Percentiles rank a stretch among this genome's conserved stretches.
phyloP scores from a whole-genome alignment of 768 basidiomycete species.

The Auriscalpium orientale region DNA sequence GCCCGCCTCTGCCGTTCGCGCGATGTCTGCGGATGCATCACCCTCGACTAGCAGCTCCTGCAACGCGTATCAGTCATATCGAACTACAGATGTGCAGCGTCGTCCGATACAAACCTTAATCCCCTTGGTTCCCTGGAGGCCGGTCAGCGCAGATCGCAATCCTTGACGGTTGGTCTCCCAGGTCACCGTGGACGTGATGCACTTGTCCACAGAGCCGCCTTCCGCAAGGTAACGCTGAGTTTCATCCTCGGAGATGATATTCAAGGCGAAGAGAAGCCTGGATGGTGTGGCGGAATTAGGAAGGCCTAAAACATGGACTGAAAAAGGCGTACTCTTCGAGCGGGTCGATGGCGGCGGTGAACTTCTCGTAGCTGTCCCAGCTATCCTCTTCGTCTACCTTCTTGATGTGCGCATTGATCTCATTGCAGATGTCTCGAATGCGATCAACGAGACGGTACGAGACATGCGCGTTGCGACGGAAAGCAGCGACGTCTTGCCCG shows the following conservation, averaged over 20 bases:
- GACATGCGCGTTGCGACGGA: slow-evolving; percentile 15
- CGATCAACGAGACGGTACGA: slow-evolving; percentile 14
- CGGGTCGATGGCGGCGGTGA: slow-evolving; percentile 14
- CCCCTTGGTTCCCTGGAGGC: not conserved
- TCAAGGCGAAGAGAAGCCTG: slow-evolving; percentile 5
- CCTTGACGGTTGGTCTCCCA: slow-evolving; percentile 6
- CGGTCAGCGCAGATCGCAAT: not conserved
- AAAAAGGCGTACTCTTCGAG: slow-evolving; percentile 9
- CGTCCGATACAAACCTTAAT: not conserved
- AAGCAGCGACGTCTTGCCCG: slow-evolving; percentile 8
- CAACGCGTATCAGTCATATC: not conserved
- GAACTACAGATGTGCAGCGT: not conserved
- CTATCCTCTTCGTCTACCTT: slow-evolving; percentile 1
- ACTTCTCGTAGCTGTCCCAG: slow-evolving; percentile 14
- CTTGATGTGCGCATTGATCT: slow-evolving; percentile 11
- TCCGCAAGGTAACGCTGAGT: slow-evolving; percentile 2
- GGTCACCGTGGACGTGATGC: not conserved
- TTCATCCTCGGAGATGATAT: slow-evolving; percentile 4
- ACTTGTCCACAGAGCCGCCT: not conserved
- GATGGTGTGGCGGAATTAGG: not conserved
- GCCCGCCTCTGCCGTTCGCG: not conserved
- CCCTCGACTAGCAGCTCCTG: not conserved
- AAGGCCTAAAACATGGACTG: not conserved
- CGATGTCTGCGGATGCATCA: not conserved
- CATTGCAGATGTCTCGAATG: slow-evolving; percentile 10